Conservation (phyloP, 768 basidiomycete genomes). For the Mycena rebaudengoi region DNA sequence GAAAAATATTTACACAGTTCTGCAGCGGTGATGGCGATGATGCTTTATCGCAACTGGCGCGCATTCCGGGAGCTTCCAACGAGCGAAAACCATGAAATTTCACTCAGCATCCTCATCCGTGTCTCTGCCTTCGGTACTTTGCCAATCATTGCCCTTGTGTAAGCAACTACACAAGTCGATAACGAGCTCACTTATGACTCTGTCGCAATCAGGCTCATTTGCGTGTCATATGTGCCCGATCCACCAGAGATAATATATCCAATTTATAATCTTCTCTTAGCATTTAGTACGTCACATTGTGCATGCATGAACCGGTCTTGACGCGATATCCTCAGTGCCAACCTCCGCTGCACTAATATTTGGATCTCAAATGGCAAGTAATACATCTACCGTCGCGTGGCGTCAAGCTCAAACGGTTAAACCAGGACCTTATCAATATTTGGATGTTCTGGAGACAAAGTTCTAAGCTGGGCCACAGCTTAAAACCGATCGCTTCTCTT, state of each 20-base stretch:
- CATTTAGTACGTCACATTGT: neutral
- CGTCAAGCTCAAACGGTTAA: too few species aligned
- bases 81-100: conserved; percentile 10
- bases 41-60: conserved; percentile 13
- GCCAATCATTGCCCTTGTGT: conserved; percentile 1
- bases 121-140: conserved; percentile 8
- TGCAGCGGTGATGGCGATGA: neutral
- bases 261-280: conserved; percentile 7
- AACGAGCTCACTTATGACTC: neutral
- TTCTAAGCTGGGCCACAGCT: too few species aligned
- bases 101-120: conserved; percentile 19
- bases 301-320: too few species aligned
- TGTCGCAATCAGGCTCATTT: conserved; percentile 9
- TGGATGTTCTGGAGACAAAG: too few species aligned
- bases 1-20: neutral
- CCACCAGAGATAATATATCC: neutral
- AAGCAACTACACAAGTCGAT: too few species aligned
- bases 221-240: conserved; percentile 5
- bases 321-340: too few species aligned
- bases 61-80: conserved; percentile 12
- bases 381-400: too few species aligned
- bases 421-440: too few species aligned
- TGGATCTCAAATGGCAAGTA: too few species aligned
- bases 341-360: too few species aligned
- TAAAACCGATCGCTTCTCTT: too few species aligned